These are phyloP conservation scores for Suhomyces coccinellae DNA, from an alignment of 1,139 yeast species.

Conservation along the genomic window DNA sequence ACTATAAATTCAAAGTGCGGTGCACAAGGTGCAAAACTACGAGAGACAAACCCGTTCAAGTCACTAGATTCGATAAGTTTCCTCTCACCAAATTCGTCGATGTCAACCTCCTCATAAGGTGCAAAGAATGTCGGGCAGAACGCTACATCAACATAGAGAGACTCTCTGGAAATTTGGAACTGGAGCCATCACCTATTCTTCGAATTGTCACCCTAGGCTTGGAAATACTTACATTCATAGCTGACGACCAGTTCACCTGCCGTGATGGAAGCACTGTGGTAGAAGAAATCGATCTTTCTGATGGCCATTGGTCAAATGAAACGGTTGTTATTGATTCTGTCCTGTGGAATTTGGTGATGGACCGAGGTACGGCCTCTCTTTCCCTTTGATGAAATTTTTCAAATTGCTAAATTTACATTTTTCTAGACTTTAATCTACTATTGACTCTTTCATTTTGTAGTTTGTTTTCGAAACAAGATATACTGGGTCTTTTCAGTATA, in stretches of 20 bases:
- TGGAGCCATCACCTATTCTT: conserved; percentile 14
- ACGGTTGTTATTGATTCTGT: conserved; percentile 19
- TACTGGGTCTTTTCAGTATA: no score
- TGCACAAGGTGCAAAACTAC: conserved; percentile 21
- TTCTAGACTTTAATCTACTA: no score
- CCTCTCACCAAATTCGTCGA: conserved; percentile 19
- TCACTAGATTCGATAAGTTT: conserved; percentile 20
- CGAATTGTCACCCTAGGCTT: conserved; percentile 21
- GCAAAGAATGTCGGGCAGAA: conserved; percentile 21
- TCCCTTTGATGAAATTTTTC: neutral
- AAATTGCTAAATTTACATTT: neutral
- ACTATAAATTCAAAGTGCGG: conserved; percentile 20
- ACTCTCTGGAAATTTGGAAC: conserved; percentile 12
- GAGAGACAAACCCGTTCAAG: conserved; percentile 21
- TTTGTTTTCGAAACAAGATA: no score
- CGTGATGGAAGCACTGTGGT: conserved; percentile 15
- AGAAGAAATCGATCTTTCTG: conserved; percentile 21
- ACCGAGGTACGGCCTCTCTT: conserved; percentile 2
- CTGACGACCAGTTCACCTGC: conserved; percentile 21
- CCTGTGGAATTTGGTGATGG: conserved; percentile 13
- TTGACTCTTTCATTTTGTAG: no score
- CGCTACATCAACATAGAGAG: conserved; percentile 18
- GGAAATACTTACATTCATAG: conserved; percentile 19
- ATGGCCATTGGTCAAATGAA: conserved; percentile 21
- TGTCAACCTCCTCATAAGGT: conserved; percentile 21